phyloP scores from a whole-genome alignment of 2,329 filamentous ascomycete genomes.

The Ceratocystis variospora region DNA sequence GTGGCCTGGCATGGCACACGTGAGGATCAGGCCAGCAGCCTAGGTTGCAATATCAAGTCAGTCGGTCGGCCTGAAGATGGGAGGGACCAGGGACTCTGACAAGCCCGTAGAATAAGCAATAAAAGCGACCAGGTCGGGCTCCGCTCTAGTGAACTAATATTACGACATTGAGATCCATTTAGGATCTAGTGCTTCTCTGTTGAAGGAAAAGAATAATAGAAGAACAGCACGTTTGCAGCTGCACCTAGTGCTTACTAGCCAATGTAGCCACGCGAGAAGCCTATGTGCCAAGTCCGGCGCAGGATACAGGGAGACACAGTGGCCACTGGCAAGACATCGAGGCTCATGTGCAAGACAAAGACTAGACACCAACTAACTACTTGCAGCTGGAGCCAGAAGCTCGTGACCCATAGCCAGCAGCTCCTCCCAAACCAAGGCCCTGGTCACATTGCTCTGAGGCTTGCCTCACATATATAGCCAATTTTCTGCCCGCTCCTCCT shows the following conservation, averaged over 20 bases:
- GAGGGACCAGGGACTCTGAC: no score
- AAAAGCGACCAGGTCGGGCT: background rate
- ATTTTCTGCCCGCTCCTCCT: background rate
- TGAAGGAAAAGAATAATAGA: no score
- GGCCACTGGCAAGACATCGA: no score
- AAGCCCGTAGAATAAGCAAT: background rate
- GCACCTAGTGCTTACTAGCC: background rate
- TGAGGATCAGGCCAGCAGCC: background rate
- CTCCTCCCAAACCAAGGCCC: no score
- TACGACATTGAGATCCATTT: constrained; percentile 1
- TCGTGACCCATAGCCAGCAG: no score
- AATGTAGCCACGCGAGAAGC: background rate
- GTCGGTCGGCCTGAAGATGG: background rate
- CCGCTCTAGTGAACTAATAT: background rate
- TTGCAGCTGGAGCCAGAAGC: no score
- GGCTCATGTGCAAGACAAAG: no score
- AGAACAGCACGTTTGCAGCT: background rate
- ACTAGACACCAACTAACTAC: no score
- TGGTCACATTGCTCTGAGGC: no score
- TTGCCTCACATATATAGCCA: background rate
- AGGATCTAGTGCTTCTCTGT: background rate
- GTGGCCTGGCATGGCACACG: background rate
- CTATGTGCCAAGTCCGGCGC: background rate
- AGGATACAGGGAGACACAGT: background rate
- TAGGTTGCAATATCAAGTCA: background rate